Evolutionary conservation across 768 basidiomycete genomes (phyloP).

Genomic region (Pisolithus tinctorius): DNA sequence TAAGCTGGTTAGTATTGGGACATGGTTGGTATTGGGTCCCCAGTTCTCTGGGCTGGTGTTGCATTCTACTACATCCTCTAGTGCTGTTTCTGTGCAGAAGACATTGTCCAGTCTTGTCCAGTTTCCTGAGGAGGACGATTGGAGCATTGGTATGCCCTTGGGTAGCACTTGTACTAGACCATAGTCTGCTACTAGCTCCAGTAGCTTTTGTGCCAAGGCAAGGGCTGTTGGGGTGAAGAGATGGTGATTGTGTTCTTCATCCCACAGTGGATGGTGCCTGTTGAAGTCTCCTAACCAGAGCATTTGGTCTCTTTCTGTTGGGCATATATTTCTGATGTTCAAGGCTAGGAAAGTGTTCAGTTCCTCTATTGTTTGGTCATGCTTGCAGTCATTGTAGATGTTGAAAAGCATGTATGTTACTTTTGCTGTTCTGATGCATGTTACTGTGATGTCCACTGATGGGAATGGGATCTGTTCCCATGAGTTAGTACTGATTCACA

Average conservation of each 20-base stretch:
- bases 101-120: slow-evolving; percentile 10
- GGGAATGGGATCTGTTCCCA: slow-evolving; percentile 20
- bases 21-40: slow-evolving; percentile 6
- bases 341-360: not conserved
- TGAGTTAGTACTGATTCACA: slow-evolving; percentile 7
- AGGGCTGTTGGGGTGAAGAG: slow-evolving; percentile 15
- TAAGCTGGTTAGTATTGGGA: not conserved
- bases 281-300: slow-evolving; percentile 26
- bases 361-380: not conserved
- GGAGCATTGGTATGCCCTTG: slow-evolving; percentile 27
- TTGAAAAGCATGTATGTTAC: slow-evolving; percentile 12
- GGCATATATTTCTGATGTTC: not conserved
- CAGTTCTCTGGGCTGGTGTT: not conserved
- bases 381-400: slow-evolving; percentile 7
- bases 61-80: not conserved
- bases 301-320: slow-evolving; percentile 6
- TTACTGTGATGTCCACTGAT: slow-evolving; percentile 13
- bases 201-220: slow-evolving; percentile 15
- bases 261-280: slow-evolving; percentile 27
- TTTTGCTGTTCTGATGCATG: slow-evolving; percentile 4
- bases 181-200: slow-evolving; percentile 18
- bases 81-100: slow-evolving; percentile 3
- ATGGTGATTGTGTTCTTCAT: slow-evolving; percentile 13
- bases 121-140: slow-evolving; percentile 24
- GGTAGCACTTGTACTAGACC: slow-evolving; percentile 32